Evolutionary conservation across 306 rosid genomes (phyloP).

Genomic region (Phaseolus lunatus): DNA sequence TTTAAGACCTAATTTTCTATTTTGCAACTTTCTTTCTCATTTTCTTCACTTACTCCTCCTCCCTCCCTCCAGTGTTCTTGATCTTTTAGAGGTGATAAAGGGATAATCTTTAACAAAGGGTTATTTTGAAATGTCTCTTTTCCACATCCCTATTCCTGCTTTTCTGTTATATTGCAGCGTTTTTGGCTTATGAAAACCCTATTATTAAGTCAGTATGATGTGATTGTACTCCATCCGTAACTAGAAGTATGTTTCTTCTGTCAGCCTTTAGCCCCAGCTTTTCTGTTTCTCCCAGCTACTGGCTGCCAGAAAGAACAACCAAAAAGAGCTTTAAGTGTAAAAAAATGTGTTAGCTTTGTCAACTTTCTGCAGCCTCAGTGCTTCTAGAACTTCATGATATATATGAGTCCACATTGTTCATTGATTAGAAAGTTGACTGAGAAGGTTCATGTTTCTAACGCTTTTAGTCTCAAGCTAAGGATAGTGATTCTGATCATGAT

Average conservation of each 20-base stretch:
- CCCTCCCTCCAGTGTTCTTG: background rate
- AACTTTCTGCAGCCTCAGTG: slow-evolving; percentile 26
- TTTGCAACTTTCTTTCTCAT: slow-evolving; percentile 2
- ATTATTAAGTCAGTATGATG: slow-evolving; percentile 4
- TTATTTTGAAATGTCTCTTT: slow-evolving; percentile 4
- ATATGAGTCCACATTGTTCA: background rate
- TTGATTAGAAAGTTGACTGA: slow-evolving; percentile 37
- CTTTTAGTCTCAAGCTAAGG: slow-evolving; percentile 55
- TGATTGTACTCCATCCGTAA: slow-evolving; percentile 5
- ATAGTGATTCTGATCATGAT: slow-evolving; percentile 63
- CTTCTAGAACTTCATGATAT: slow-evolving; percentile 28
- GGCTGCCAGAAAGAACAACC: background rate
- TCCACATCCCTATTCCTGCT: background rate
- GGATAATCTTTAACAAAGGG: background rate
- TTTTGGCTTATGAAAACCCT: slow-evolving; percentile 14
- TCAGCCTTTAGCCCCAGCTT: slow-evolving; percentile 13
- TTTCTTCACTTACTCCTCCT: slow-evolving; percentile 1
- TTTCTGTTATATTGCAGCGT: slow-evolving; percentile 19
- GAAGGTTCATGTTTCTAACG: slow-evolving; percentile 46
- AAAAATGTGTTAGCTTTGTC: slow-evolving; percentile 21
- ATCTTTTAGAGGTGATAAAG: slow-evolving; percentile 18
- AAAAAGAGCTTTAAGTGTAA: slow-evolving; percentile 7
- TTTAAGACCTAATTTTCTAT: background rate
- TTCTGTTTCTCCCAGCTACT: slow-evolving; percentile 15
- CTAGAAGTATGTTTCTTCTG: slow-evolving; percentile 28